Conservation (phyloP, 331 rosid species). For the Rosa hybrid region DNA sequence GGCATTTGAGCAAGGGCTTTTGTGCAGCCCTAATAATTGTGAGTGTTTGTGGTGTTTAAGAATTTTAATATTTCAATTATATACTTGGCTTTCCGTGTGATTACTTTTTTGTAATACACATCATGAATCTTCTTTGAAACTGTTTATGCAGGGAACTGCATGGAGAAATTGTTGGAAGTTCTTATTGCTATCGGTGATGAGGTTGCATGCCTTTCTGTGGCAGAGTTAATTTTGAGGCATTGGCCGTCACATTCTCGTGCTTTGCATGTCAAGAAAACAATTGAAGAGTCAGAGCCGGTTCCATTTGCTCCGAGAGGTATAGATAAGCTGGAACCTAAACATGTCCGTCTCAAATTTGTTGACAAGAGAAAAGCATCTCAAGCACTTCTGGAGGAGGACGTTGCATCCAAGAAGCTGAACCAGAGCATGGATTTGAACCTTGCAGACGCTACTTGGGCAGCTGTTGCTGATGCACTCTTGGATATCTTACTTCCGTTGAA, state of each 20-base stretch:
- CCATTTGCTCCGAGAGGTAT: slow-evolving; percentile 95
- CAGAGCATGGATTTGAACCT: slow-evolving; percentile 65
- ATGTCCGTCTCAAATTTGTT: slow-evolving; percentile 75
- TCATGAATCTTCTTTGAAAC: background rate
- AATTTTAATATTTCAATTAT: background rate
- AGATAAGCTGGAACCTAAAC: slow-evolving; percentile 93
- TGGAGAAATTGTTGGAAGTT: slow-evolving; percentile 99
- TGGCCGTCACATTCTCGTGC: slow-evolving; percentile 99
- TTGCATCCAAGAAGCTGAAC: slow-evolving; percentile 65
- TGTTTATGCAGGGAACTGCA: slow-evolving; percentile 87
- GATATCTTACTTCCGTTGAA: slow-evolving; percentile 57
- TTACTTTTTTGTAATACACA: background rate
- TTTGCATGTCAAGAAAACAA: slow-evolving; percentile 72
- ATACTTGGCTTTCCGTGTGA: background rate
- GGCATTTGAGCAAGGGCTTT: slow-evolving; percentile 99
- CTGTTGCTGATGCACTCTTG: slow-evolving; percentile 72
- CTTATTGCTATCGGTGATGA: slow-evolving; percentile 97
- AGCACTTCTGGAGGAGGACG: slow-evolving; percentile 54
- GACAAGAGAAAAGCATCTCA: slow-evolving; percentile 75
- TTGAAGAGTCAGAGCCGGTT: slow-evolving; percentile 77
- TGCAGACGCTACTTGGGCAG: slow-evolving; percentile 76
- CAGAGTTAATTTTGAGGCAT: slow-evolving; percentile 91
- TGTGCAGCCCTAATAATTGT: slow-evolving; percentile 98
- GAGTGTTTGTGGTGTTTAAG: slow-evolving; percentile 35
- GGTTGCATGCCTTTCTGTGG: slow-evolving; percentile 91